These are phyloP conservation scores for Rugonectria rugulosa DNA, from an alignment of 2,329 filamentous ascomycete genomes.

Conservation along the genomic window DNA sequence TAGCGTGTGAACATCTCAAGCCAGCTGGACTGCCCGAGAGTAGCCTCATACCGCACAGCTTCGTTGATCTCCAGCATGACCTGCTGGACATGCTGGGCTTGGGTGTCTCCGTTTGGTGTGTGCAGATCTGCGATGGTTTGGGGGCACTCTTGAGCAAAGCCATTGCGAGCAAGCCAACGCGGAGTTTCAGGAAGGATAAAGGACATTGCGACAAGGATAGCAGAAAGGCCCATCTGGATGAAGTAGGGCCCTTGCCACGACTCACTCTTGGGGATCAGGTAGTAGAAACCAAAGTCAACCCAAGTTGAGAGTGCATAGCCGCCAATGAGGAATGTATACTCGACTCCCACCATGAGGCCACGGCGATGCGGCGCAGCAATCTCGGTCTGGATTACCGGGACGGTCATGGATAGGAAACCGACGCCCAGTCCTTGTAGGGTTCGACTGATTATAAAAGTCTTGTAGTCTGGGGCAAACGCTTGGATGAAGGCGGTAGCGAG, in stretches of 20 bases:
- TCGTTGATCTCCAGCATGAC: slow-evolving; percentile 37
- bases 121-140: slow-evolving; percentile 50
- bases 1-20: slow-evolving; percentile 53
- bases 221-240: slow-evolving; percentile 24
- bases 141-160: slow-evolving; percentile 40
- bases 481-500: slow-evolving; percentile 26
- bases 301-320: slow-evolving; percentile 26
- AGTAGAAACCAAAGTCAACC: slow-evolving; percentile 27
- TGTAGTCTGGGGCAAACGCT: slow-evolving; percentile 21
- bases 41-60: slow-evolving; percentile 22
- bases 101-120: slow-evolving; percentile 41
- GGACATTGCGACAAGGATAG: slow-evolving; percentile 22
- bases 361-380: slow-evolving; percentile 27
- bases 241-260: slow-evolving; percentile 27
- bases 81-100: slow-evolving; percentile 45
- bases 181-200: slow-evolving; percentile 45
- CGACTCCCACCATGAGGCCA: slow-evolving; percentile 26
- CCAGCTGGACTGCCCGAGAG: slow-evolving; percentile 17
- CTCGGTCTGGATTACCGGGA: slow-evolving; percentile 27
- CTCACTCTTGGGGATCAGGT: slow-evolving; percentile 12
- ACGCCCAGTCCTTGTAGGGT: slow-evolving; percentile 24
- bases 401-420: slow-evolving; percentile 26
- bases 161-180: slow-evolving; percentile 50
- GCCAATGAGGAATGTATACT: slow-evolving; percentile 26
- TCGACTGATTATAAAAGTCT: slow-evolving; percentile 17